Evolutionary conservation across 2,329 filamentous ascomycete genomes (phyloP).

Genomic region (Pseudocercospora crystallina): DNA sequence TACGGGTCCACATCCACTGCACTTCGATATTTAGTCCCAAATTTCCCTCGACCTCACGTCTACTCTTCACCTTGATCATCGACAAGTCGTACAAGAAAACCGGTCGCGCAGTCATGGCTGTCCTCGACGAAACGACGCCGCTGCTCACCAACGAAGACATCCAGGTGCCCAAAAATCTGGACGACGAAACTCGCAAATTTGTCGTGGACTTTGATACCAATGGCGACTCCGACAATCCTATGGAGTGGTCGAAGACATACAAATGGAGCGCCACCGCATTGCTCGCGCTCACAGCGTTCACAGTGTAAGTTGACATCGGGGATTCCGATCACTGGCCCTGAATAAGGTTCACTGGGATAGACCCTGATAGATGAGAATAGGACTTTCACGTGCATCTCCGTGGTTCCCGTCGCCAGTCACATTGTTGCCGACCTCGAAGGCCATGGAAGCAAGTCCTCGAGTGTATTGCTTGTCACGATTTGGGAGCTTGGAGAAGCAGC

Average conservation of each 20-base stretch:
- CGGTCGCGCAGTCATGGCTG: no score
- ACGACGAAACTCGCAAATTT: slow-evolving; percentile 17
- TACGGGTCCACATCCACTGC: no score
- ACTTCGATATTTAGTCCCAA: no score
- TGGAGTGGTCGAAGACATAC: slow-evolving; percentile 50
- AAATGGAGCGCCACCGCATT: slow-evolving; percentile 57
- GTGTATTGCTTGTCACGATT: slow-evolving; percentile 47
- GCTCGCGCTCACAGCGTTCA: slow-evolving; percentile 57
- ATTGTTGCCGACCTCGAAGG: slow-evolving; percentile 29
- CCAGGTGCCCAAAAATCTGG: background rate
- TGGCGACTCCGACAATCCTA: slow-evolving; percentile 52
- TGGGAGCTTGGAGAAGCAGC: slow-evolving; percentile 52
- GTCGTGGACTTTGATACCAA: slow-evolving; percentile 48
- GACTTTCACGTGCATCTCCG: slow-evolving; percentile 34
- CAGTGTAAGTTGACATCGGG: slow-evolving; percentile 45
- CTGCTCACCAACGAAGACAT: slow-evolving; percentile 10
- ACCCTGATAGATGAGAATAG: slow-evolving; percentile 5
- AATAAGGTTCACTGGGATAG: no score
- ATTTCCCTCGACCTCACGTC: no score
- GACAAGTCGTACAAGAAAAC: no score
- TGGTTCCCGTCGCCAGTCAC: slow-evolving; percentile 31
- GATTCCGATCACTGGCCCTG: background rate
- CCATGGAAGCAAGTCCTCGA: slow-evolving; percentile 22
- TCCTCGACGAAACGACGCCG: slow-evolving; percentile 18
- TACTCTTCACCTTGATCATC: no score